Evolutionary conservation across 2,329 filamentous ascomycete species (phyloP), one percentile per base, ranked within the genome.

Genomic region (Pochonia chlamydosporia): DNA sequence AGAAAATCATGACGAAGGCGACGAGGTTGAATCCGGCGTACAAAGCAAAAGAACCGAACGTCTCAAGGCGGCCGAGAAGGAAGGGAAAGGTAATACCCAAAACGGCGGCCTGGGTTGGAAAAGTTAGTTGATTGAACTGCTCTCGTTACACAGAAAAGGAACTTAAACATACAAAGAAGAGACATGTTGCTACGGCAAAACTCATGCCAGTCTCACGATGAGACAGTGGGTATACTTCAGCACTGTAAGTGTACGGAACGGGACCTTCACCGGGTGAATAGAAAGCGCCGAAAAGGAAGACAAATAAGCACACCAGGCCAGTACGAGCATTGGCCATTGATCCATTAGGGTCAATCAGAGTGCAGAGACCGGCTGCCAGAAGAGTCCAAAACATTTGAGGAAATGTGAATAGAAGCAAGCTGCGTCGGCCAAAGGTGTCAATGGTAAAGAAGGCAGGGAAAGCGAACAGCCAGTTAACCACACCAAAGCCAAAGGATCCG

Each of bases 391-490:
- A 63, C 81, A 85, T 84, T 52, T 82, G 74, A 1, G 82, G 82
- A 58, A 85, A 85, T 4, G 82, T 85, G 56, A 82, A 79, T 3
- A 85, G 67, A 5, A 85, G 69, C 11, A 86, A 66, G 18, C 74
- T 70, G 20, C 82, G 75, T 20, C 82, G 78, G 8, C 82, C 82
- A 55, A 78, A 84, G 14, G 80, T 84, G 55, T 85, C 82, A 44
- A 85, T 85, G 3, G 81, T 84, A 70, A 75, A 82, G 49, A 85
- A 68, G 2, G 82, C 81, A 0, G 81, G 82, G 63, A 78, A 81
- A n/a, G 82, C 79, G 51, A 84, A 85, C 16, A 84, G 45, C 61
- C 84, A 85, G 56, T 84, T 84, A 52, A 84, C 70, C 18, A 82
- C 60, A 35, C 73, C 72, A 43, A 72, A 74, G 8, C 73, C 72